A percentile compares a stretch with the other conserved stretches of the same genome.
These are phyloP conservation scores for Gracilaria domingensis DNA, from an alignment of 23 red algal species.

Conservation along the genomic window DNA sequence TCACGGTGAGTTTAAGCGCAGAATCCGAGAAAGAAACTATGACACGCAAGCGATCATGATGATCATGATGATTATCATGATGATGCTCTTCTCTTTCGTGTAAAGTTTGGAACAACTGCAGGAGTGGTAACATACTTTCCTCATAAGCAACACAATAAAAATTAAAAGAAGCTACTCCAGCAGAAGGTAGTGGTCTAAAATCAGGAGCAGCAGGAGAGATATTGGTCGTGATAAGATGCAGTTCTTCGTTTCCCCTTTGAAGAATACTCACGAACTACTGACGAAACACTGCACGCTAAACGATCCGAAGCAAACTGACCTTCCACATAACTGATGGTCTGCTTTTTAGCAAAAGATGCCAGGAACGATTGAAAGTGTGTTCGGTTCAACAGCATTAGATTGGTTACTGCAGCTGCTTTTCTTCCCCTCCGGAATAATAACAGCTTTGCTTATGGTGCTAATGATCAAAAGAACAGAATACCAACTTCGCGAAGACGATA, in stretches of 20 bases:
- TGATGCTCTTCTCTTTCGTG: neutral
- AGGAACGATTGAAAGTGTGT: slow-evolving; percentile 26
- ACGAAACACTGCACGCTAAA: neutral
- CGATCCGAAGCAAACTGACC: neutral
- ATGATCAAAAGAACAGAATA: slow-evolving; percentile 34
- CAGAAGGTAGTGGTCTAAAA: neutral
- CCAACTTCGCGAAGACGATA: slow-evolving; percentile 12
- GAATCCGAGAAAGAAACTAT: neutral
- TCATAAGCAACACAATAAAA: neutral
- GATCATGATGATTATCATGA: neutral
- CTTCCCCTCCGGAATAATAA: slow-evolving; percentile 50
- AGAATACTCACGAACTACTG: neutral
- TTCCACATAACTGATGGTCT: neutral
- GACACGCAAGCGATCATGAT: neutral
- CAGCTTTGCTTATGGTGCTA: slow-evolving; percentile 14
- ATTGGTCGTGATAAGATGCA: neutral
- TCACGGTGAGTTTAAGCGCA: neutral
- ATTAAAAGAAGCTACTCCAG: neutral
- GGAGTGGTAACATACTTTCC: neutral
- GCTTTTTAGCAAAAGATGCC: neutral
- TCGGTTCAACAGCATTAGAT: slow-evolving; percentile 41
- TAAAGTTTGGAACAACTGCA: neutral
- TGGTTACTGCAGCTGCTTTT: slow-evolving; percentile 65
- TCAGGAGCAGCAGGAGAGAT: neutral
- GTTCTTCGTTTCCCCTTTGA: neutral